Base-by-base conservation (phyloP, 2,329 filamentous ascomycete genomes). In the Penicillium sp. region DNA sequence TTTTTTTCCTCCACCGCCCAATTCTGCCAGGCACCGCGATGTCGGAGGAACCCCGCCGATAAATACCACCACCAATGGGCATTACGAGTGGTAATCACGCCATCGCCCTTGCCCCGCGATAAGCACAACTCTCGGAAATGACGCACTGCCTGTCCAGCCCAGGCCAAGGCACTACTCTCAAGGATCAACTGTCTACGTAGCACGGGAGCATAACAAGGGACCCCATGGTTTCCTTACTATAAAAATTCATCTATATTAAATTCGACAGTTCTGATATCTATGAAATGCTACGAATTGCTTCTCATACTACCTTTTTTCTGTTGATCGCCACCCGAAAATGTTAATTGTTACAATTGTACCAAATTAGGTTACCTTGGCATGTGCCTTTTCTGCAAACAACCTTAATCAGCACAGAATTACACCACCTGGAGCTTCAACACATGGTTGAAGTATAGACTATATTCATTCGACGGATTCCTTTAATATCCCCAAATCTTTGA, bases 11-110 rank as follows among this genome's bases (percentile, higher is more conserved):
- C 20, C 5, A 15, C 49, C 20, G 47, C 47, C 35, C 20, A 5
- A 38, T 52, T 38, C 49, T 52, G 49, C 49, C 43, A 47, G 43
- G 43, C 43, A 47, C n/a, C 59, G 60, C 65, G 65, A 67, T 65
- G 58, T 68, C 66, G 66, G 66, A 64, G 62, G 3, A 6, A 37
- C 54, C 55, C 59, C 54, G 47, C 64, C 64, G 64, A 65, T 41
- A 12, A 31, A 3, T 11, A 31, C 22, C 14, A 25, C 43, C 43
- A n/a, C 43, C 43, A 47, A 47, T 47, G 15, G n/a, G 15, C 12
- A 45, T 45, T 22, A 45, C 42, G 20, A 45, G 8, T 45, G 1
- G n/a, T n/a, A 49, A 49, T 67, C 62, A 67, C 55, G 63, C 59
- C 56, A 65, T 65, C 57, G 58, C 37, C 31, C 8, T 14, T 6